A percentile compares a stretch with the other conserved stretches of the same genome.
Evolutionary conservation across 805 yeast genomes (phyloP).

Genomic region (Spathaspora passalidarum): DNA sequence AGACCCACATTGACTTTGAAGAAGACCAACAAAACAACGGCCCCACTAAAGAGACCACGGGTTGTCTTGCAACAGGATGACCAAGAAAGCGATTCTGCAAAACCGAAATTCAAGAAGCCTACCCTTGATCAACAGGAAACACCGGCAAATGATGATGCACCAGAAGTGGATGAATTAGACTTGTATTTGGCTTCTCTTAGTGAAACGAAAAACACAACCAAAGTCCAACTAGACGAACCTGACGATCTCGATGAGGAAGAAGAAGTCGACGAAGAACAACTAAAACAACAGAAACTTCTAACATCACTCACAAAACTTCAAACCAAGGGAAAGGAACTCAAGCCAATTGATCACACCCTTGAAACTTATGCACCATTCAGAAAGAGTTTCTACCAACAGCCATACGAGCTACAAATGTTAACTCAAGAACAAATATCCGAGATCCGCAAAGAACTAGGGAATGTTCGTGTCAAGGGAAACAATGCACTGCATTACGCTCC

Average conservation of each 20-base stretch:
- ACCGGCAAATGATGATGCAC: slow-evolving; percentile 35
- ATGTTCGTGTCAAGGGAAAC: slow-evolving; percentile 63
- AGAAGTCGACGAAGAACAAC: slow-evolving; percentile 33
- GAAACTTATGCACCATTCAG: slow-evolving; percentile 52
- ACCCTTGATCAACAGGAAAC: slow-evolving; percentile 8
- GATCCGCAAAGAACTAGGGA: slow-evolving; percentile 52
- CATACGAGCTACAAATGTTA: slow-evolving; percentile 48
- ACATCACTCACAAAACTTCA: slow-evolving; percentile 40
- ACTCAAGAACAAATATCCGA: slow-evolving; percentile 54
- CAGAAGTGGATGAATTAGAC: slow-evolving; percentile 25
- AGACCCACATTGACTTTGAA: slow-evolving; percentile 7
- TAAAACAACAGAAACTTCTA: slow-evolving; percentile 30
- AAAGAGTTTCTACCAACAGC: slow-evolving; percentile 62
- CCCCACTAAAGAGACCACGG: slow-evolving; percentile 10
- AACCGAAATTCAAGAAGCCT: slow-evolving; percentile 21
- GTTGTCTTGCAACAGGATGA: slow-evolving; percentile 22
- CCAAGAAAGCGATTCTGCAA: slow-evolving; percentile 20
- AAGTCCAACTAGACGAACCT: slow-evolving; percentile 8
- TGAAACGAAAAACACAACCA: background rate
- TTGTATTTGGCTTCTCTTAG: slow-evolving; percentile 9
- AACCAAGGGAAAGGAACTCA: slow-evolving; percentile 49
- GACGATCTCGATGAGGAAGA: slow-evolving; percentile 20
- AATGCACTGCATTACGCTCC: slow-evolving; percentile 53
- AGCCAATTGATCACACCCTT: slow-evolving; percentile 44
- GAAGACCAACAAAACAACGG: slow-evolving; percentile 2